Evolutionary conservation across 1,139 yeast genomes (phyloP).

Genomic region (Candida pseudoviswanathii): DNA sequence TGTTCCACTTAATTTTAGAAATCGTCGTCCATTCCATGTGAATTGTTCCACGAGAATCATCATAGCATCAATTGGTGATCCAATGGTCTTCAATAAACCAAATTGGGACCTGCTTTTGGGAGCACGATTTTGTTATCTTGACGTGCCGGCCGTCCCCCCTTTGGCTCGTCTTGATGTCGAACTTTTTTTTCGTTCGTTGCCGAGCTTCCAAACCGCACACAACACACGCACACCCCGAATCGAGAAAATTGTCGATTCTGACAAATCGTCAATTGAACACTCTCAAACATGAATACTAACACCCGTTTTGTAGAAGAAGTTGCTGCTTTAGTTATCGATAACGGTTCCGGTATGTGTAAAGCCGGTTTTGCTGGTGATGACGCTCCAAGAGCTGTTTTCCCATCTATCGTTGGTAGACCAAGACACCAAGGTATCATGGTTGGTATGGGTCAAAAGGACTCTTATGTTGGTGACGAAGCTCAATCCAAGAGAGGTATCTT

Average conservation of each 20-base stretch:
- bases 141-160: neutral
- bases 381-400: slow-evolving; percentile 99
- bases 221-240: neutral
- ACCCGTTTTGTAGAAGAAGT: slow-evolving; percentile 44
- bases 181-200: neutral
- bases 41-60: neutral
- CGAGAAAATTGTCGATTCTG: neutral
- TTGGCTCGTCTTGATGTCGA: neutral
- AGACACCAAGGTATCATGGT: slow-evolving; percentile 99
- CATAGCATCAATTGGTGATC: neutral
- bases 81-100: neutral
- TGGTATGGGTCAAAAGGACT: slow-evolving; percentile 99
- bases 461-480: slow-evolving; percentile 99
- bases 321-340: slow-evolving; percentile 89
- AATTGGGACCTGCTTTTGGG: too few relatives aligned
- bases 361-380: slow-evolving; percentile 99
- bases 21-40: neutral
- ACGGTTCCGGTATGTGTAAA: slow-evolving; percentile 99
- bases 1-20: neutral
- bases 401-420: slow-evolving; percentile 99
- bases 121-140: neutral
- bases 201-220: neutral
- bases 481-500: slow-evolving; percentile 99
- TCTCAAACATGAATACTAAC: slow-evolving; percentile 23
- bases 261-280: neutral